Base-by-base conservation (phyloP, 208 protist genomes). In the Trypanosoma cruzi region DNA sequence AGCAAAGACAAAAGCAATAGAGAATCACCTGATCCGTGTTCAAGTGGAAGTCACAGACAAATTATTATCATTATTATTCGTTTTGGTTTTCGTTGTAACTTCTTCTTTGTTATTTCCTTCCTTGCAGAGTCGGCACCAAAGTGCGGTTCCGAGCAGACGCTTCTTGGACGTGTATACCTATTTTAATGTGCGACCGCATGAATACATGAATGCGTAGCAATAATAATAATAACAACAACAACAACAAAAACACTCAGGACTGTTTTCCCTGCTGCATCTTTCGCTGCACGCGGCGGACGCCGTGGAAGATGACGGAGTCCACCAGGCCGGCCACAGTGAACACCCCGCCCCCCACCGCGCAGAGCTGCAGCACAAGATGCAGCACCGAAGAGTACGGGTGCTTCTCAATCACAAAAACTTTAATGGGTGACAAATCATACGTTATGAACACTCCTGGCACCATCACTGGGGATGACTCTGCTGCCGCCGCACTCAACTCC, bases 351-450 rank as follows among this genome's bases (percentile, higher is more conserved):
- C 81, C 80, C 16, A 92, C 77, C 7, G 86, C 82, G 59, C 86
- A 92, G 34, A 92, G 65, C 64, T 92, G 83, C 69, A 92, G 71
- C 37, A 89, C 29, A 49, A 92, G 79, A 72, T 92, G 86, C 32
- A 77, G 55, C 18, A 89, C 44, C 4, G 83, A 89, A 4, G 79
- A 70, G 72, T 92, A 89, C 53, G 86, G 83, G 37, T 80, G 77
- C 29, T 62, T 63, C 50, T 84, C 48, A n/a, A 54, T 53, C 11
- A 91, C 77, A 31, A 83, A 76, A 26, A 94, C 86, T 22, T 80
- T 75, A 55, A 97, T 92, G 46, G 93, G 89, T 6, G 86, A 92
- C 24, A 97, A 65, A 64, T 97, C 93, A 70, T 96, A 97, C 58
- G 82, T 83, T 24, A 97, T 84, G 71, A 95, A 97, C 20, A 97